Conservation (phyloP, 1,284 basidiomycete species). For the Retiboletus fuscus region DNA sequence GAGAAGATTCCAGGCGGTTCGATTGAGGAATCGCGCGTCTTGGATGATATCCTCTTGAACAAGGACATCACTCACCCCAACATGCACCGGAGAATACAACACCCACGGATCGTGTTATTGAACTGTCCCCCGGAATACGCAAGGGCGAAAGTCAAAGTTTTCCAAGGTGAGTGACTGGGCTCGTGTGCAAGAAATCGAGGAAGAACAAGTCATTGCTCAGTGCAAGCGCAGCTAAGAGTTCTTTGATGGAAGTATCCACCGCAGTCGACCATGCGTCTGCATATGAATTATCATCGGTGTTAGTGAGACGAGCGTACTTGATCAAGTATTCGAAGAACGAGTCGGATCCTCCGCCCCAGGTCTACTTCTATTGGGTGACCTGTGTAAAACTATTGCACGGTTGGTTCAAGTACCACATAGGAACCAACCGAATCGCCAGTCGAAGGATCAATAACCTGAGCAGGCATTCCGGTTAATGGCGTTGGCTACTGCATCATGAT, state of each 20-base stretch:
- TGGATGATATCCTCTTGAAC: constrained; percentile 96
- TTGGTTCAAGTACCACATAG: constrained; percentile 64
- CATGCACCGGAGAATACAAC: constrained; percentile 93
- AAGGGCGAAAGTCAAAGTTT: constrained; percentile 98
- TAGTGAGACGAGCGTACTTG: constrained; percentile 76
- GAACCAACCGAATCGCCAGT: constrained; percentile 63
- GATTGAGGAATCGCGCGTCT: constrained; percentile 91
- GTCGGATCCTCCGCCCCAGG: constrained; percentile 73
- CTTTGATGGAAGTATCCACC: constrained; percentile 74
- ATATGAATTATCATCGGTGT: constrained; percentile 68
- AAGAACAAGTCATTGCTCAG: constrained; percentile 94
- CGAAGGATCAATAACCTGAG: constrained; percentile 69
- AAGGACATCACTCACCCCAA: constrained; percentile 99
- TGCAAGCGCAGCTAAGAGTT: constrained; percentile 79
- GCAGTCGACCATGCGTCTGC: constrained; percentile 75
- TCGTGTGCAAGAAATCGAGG: constrained; percentile 93
- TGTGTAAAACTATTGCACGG: not conserved
- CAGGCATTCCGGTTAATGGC: constrained; percentile 60
- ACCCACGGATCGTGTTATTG: constrained; percentile 90
- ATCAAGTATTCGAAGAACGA: constrained; percentile 83
- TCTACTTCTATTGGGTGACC: constrained; percentile 51
- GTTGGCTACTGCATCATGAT: constrained; percentile 28
- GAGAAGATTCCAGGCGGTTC: constrained; percentile 98
- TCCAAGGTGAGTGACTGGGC: constrained; percentile 95
- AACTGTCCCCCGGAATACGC: constrained; percentile 99